Conservation (phyloP, 108 stramenopile species). For the Bacterosira constricta region DNA sequence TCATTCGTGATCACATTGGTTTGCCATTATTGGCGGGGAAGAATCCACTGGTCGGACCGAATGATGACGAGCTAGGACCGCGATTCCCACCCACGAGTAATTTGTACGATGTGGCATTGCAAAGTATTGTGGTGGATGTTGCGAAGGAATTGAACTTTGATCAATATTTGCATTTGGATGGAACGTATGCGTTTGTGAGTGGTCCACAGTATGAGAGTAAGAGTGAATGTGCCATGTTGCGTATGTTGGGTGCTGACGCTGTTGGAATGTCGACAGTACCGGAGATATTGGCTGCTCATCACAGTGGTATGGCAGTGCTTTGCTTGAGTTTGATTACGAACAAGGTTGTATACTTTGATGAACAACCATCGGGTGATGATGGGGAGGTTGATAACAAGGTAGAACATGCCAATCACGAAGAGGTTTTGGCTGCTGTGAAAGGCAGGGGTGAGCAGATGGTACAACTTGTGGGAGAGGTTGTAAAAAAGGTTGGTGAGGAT, state of each 20-base stretch:
- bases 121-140: constrained; percentile 52
- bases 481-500: constrained; percentile 29
- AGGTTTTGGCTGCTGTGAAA: constrained; percentile 86
- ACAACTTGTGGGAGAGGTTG: constrained; percentile 69
- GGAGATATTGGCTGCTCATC: constrained; percentile 90
- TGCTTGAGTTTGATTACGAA: constrained; percentile 90
- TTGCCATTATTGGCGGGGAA: constrained; percentile 85
- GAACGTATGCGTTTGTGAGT: constrained; percentile 90
- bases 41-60: constrained; percentile 88
- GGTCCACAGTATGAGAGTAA: constrained; percentile 94
- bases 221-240: constrained; percentile 80
- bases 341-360: constrained; percentile 66
- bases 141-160: constrained; percentile 59
- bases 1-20: constrained; percentile 88
- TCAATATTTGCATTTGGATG: constrained; percentile 61
- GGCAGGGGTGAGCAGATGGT: constrained; percentile 73
- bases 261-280: constrained; percentile 93
- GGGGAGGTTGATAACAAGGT: constrained; percentile 17
- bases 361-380: constrained; percentile 14
- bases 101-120: constrained; percentile 65
- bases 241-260: constrained; percentile 73
- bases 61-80: constrained; percentile 88
- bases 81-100: constrained; percentile 87
- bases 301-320: constrained; percentile 87
- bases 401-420: constrained; percentile 84